A percentile compares a stretch with the other conserved stretches of the same genome.
Evolutionary conservation across 768 basidiomycete species (phyloP).

Genomic region (Zangia roseola): DNA sequence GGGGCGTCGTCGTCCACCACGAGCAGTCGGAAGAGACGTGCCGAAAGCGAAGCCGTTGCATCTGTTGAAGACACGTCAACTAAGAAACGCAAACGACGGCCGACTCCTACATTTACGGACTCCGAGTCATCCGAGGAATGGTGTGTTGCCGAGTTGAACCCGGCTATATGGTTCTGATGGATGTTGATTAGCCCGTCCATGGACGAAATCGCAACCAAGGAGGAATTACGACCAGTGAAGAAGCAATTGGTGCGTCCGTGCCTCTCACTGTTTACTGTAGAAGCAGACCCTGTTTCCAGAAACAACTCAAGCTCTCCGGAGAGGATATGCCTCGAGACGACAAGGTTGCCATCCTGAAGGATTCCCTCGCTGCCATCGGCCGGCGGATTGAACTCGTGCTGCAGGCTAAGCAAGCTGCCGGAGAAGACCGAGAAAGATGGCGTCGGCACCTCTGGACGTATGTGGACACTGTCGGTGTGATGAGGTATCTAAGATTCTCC

Average conservation of each 20-base stretch:
- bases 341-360: conserved; percentile 94
- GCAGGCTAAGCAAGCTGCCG: conserved; percentile 67
- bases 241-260: conserved; percentile 74
- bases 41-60: conserved; percentile 82
- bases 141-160: conserved; percentile 43
- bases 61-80: conserved; percentile 69
- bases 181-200: conserved; percentile 71
- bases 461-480: conserved; percentile 35
- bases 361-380: conserved; percentile 92
- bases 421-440: conserved; percentile 86
- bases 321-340: conserved; percentile 93
- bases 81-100: conserved; percentile 83
- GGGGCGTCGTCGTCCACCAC: conserved; percentile 63
- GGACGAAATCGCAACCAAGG: conserved; percentile 92
- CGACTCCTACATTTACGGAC: conserved; percentile 96
- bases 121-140: conserved; percentile 92
- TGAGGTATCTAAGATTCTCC: conserved; percentile 9
- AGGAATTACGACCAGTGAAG: conserved; percentile 94
- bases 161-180: conserved; percentile 4
- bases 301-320: conserved; percentile 92
- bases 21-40: conserved; percentile 67
- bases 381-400: conserved; percentile 86
- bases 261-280: not conserved
- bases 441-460: conserved; percentile 95
- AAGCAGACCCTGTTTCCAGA: conserved; percentile 45